Evolutionary conservation across 169 alveolate species (phyloP), one percentile per base, ranked within the genome.

Genomic region (Plasmodium gonderi): DNA sequence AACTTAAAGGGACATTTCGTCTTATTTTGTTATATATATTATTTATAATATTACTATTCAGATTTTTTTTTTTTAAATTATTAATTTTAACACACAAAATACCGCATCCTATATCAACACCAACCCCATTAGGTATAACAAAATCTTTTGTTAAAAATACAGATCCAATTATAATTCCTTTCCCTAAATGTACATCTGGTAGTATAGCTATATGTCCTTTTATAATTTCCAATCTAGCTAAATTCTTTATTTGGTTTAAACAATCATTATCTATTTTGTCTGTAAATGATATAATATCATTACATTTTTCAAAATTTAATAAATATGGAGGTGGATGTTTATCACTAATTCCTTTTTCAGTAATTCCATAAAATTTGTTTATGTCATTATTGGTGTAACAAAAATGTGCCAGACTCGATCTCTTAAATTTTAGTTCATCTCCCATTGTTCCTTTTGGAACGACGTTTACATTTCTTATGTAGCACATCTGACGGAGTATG

Each of bases 101-200:
- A 36, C 96, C 96, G 74, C 96, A 94, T 26, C 96, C 96, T 12
- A 94, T 94, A 90, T 94, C 96, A 40, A 94, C 96, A 8, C 96
- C 96, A 11, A 94, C 96, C 12, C 95, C 96, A 65, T 94, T 94
- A 26, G 96, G 96, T 45, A 93, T 91, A 38, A 94, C 76, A 89
- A 68, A 90, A 68, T 94, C 90, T 26, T 91, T 69, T 47, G 94
- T 83, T 26, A 94, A 91, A 79, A 94, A 94, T 4, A 94, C 96
- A 40, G 95, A 83, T 8, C 96, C 96, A 42, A 94, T 65, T n/a
- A 92, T 91, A 14, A 74, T 93, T 23, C 97, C 97, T 93, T 95
- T 95, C 38, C 97, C 97, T 79, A 95, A 20, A 80, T 95, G 97
- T 23, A 93, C 97, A 74, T 95, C 97, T 36, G 97, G 96, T 91